Evolutionary conservation across 176 grass and related monocot species (phyloP).

Genomic region (Saccharum officinarum): DNA sequence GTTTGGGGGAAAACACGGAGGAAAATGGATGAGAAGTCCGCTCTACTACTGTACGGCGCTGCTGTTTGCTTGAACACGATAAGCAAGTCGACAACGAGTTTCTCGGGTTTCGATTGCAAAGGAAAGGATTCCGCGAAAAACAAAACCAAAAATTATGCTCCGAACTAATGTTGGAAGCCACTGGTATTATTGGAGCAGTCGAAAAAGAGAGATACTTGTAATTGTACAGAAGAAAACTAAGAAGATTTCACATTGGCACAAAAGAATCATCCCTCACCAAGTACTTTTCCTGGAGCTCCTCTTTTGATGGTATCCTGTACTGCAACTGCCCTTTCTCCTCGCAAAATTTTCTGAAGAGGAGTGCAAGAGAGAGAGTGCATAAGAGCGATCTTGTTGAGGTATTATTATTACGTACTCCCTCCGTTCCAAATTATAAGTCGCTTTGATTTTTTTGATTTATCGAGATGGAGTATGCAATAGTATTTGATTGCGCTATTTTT

Average conservation of each 20-base stretch:
- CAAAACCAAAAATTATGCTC: too few relatives aligned
- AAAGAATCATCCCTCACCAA: slow-evolving; percentile 14
- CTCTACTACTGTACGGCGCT: not conserved
- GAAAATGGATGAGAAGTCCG: not conserved
- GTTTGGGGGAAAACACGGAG: not conserved
- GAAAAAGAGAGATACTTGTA: not conserved
- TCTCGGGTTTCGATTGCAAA: not conserved
- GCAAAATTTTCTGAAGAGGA: slow-evolving; percentile 45
- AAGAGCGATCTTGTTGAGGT: not conserved
- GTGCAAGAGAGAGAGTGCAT: not conserved
- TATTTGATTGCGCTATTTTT: not conserved
- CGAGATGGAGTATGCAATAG: not conserved
- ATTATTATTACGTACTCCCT: not conserved
- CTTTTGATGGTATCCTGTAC: slow-evolving; percentile 43
- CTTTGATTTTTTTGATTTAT: too few relatives aligned
- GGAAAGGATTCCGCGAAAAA: too few relatives aligned
- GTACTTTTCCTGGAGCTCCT: not conserved
- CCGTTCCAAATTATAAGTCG: too few relatives aligned
- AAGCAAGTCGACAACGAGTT: too few relatives aligned
- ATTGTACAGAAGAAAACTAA: not conserved
- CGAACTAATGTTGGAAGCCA: not conserved
- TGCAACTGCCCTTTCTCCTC: slow-evolving; percentile 45
- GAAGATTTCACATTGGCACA: not conserved
- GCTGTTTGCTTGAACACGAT: not conserved
- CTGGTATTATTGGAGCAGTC: not conserved